Conservation (phyloP, 306 rosid genomes). For the Cicer yamashitae region DNA sequence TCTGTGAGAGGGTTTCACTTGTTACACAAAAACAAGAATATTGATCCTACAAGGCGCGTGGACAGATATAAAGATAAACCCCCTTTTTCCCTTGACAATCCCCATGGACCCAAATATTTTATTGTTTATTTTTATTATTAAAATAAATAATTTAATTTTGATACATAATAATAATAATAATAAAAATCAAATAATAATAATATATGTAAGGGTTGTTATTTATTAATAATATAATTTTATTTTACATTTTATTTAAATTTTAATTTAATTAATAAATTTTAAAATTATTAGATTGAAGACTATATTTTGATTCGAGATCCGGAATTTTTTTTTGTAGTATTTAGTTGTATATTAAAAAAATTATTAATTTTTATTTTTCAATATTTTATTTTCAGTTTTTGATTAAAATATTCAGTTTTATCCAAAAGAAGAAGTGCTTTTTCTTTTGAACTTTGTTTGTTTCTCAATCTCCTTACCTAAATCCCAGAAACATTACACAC, state of each 20-base stretch:
- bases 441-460: conserved; percentile 61
- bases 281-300: too few species aligned
- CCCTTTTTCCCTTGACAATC: conserved; percentile 19
- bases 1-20: background rate
- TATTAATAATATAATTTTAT: too few species aligned
- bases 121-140: background rate
- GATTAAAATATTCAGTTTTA: conserved; percentile 49
- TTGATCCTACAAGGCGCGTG: conserved; percentile 28
- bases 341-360: too few species aligned
- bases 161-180: too few species aligned
- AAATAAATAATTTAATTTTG: background rate
- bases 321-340: too few species aligned
- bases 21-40: background rate
- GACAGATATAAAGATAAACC: background rate
- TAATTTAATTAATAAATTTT: too few species aligned
- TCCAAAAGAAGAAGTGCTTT: conserved; percentile 60
- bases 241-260: too few species aligned
- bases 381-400: background rate
- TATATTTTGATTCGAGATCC: too few species aligned
- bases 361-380: too few species aligned
- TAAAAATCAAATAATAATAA: too few species aligned
- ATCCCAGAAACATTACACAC: conserved; percentile 42
- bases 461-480: conserved; percentile 38
- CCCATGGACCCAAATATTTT: conserved; percentile 34
- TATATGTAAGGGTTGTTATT: too few species aligned